Base-by-base conservation (phyloP, 2,329 filamentous ascomycete species). In the Ilyonectria robusta region DNA sequence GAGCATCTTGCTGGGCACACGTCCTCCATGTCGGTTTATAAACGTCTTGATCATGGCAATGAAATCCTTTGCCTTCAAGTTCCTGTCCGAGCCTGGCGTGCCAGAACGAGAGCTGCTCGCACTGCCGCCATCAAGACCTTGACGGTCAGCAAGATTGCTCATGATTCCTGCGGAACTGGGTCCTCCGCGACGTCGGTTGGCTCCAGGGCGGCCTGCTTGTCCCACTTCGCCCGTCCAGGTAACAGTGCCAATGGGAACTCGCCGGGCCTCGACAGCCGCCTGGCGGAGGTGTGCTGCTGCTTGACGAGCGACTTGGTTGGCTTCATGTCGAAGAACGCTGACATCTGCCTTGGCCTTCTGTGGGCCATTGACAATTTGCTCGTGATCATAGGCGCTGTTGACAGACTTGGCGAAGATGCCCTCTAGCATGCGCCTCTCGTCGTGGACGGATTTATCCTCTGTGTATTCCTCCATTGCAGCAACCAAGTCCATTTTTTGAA, bases 211-310 rank as follows among this genome's bases (percentile, higher is more conserved):
- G 1, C 95, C 95, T 5, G 90, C 91, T 56, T 92, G 88, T 10
- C 95, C 95, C 53, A 93, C 90, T 73, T 93, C 89, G 1, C 96
- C 95, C 0, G 95, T 98, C 95, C 95, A 98, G 1, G 95, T 98
- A 9, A 96, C 93, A 0, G 93, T 94, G 8, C 95, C 95, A 35
- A 94, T 91, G 0, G 93, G 93, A 1, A 95, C 85, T 9, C 85
- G 87, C 11, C 90, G 87, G 3, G 95, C 94, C 33, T 91, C 87
- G 76, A 95, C 89, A 47, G 89, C 91, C 10, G 94, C 91, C 66
- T 89, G 89, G 33, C 91, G 89, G 2, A 98, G 88, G 70, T 94
- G 92, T 23, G 88, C 88, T 1, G 94, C 94, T 2, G 95, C 95
- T 75, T 93, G 85, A 0, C 91, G 89, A 3, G 94, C 95, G 3